A percentile compares a stretch with the other conserved stretches of the same genome.
phyloP scores from a whole-genome alignment of 2,329 filamentous ascomycete species.

The Chaetomiaceae sp. region DNA sequence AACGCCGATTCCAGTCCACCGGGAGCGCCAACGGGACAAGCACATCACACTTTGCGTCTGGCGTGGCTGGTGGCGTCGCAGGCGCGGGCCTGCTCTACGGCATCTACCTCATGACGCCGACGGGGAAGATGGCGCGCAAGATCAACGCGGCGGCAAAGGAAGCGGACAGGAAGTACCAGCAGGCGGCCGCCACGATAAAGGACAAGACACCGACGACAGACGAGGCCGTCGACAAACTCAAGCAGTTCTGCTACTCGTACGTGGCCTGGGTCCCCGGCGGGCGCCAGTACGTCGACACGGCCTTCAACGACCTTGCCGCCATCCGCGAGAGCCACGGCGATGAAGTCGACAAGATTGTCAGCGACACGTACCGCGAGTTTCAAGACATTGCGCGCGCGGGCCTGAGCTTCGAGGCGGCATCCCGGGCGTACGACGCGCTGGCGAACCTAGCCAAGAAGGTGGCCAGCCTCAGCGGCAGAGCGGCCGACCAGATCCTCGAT shows the following conservation, averaged over 20 bases:
- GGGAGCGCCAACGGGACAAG: conserved; percentile 29
- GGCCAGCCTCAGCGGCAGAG: conserved; percentile 58
- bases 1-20: conserved; percentile 39
- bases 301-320: conserved; percentile 67
- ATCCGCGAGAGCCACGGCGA: conserved; percentile 63
- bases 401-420: conserved; percentile 58
- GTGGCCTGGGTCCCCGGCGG: conserved; percentile 69
- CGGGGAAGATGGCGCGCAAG: conserved; percentile 38
- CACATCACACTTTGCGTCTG: conserved; percentile 37
- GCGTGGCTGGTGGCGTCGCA: conserved; percentile 41
- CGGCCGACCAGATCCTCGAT: conserved; percentile 60
- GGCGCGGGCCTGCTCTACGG: conserved; percentile 42
- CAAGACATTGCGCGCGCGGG: conserved; percentile 56
- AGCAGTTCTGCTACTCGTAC: conserved; percentile 63
- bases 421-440: conserved; percentile 58
- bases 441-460: conserved; percentile 58
- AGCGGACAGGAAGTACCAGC: conserved; percentile 57
- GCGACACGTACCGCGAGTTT: conserved; percentile 63
- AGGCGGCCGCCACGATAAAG: conserved; percentile 56
- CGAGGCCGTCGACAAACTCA: conserved; percentile 62
- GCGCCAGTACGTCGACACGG: conserved; percentile 60
- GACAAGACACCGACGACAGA: conserved; percentile 61
- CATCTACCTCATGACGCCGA: conserved; percentile 41
- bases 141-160: conserved; percentile 48
- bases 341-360: conserved; percentile 65